Evolutionary conservation across 805 yeast species (phyloP), one percentile per base, ranked within the genome.

Genomic region (Barnettozyma botsteinii): DNA sequence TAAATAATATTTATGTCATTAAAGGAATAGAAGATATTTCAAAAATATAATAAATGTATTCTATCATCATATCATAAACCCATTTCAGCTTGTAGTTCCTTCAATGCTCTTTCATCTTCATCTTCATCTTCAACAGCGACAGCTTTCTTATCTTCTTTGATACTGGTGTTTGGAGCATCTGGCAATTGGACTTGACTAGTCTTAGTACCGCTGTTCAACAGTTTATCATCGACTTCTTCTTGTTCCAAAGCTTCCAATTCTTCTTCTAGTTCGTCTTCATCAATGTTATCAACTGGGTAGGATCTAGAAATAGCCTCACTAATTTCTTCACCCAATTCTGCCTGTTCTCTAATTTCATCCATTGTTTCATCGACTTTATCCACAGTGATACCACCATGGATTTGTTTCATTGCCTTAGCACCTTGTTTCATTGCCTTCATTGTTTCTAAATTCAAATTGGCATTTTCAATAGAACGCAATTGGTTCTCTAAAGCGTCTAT

Each of bases 391-490:
- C 88, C 95, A 49, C 88, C 89, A 62, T 93, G 98, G 56, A 93
- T 91, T 56, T 83, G 84, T 61, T 89, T 88, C 96, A 93, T 87
- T 31, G 98, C 98, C 59, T 75, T 75, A 5, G 98, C 95, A 45
- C 98, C 98, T 62, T 87, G 95, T 64, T 91, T 84, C 98, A 93
- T 93, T 38, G 95, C 96, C 73, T 87, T 87, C 96, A 93, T 85
- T 24, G 98, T 93, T 67, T 93, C 98, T 64, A 86, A 71, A 70
- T 93, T 93, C 79, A 93, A 77, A 68, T 91, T 91, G 38, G 98
- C 98, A 38, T 83, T 77, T 65, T 93, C 98, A 44, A 93, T 85
- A 15, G 98, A 85, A 46, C 78, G 78, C 53, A 91, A 71, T 65
- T 93, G 96, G 37, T 86, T 79, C 63, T 91, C 97, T 47, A 93